These are phyloP conservation scores for Lepidium didymum DNA, from an alignment of 345 rosid genomes.

Conservation along the genomic window DNA sequence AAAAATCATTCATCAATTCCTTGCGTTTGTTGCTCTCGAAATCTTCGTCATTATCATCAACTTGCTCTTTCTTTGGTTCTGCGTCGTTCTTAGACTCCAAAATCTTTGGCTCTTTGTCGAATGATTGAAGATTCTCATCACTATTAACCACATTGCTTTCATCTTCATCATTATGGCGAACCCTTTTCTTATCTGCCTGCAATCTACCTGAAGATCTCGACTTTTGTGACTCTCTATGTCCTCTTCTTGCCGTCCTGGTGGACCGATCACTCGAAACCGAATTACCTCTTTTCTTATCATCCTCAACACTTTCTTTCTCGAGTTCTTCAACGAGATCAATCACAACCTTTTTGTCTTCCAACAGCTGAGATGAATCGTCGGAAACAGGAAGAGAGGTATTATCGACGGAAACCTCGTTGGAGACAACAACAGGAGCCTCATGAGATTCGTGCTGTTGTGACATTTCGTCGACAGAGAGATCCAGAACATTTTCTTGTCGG, in stretches of 20 bases:
- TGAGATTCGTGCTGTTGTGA: slow-evolving; percentile 2
- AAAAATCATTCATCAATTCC: not conserved
- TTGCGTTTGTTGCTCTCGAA: not conserved
- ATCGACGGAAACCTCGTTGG: not conserved
- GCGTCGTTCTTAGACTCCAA: not conserved
- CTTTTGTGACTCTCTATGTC: slow-evolving; percentile 10
- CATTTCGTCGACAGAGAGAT: slow-evolving; percentile 5
- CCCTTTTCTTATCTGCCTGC: slow-evolving; percentile 6
- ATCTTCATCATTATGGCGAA: not conserved
- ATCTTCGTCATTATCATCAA: not conserved
- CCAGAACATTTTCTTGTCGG: slow-evolving; percentile 4
- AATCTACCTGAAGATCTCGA: slow-evolving; percentile 11
- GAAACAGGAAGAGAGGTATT: slow-evolving; percentile 14
- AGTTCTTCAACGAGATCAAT: slow-evolving; percentile 17
- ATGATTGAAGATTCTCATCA: slow-evolving; percentile 8
- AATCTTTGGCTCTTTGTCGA: slow-evolving; percentile 8
- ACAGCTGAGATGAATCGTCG: not conserved
- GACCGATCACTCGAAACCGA: not conserved
- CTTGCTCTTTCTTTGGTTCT: slow-evolving; percentile 1
- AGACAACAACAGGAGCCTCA: slow-evolving; percentile 11
- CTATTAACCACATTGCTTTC: not conserved
- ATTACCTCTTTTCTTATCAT: slow-evolving; percentile 1
- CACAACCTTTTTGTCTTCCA: slow-evolving; percentile 14
- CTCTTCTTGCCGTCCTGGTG: not conserved
- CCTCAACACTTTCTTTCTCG: slow-evolving; percentile 12